phyloP scores from a whole-genome alignment of 176 grass and related monocot genomes.

The Musa troglodytarum region DNA sequence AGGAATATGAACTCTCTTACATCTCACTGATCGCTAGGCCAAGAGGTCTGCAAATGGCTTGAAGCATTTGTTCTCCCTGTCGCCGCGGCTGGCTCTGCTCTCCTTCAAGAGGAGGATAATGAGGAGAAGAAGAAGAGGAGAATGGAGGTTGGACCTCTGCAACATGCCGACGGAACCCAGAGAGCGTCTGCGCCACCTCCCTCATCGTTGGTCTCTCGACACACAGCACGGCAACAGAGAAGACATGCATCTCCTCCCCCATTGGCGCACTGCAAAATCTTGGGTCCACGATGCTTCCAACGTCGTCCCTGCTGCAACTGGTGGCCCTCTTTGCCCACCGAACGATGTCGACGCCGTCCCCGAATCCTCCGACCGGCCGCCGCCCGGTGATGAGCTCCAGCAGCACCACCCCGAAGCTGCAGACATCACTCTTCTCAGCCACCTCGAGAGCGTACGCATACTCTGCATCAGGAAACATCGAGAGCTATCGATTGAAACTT shows the following conservation, averaged over 20 bases:
- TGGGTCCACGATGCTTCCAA: slow-evolving; percentile 34
- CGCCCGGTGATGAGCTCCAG: slow-evolving; percentile 69
- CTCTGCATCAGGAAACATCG: slow-evolving; percentile 30
- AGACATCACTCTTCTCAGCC: slow-evolving; percentile 89
- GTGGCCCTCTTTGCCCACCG: slow-evolving; percentile 68
- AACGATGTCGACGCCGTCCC: slow-evolving; percentile 88
- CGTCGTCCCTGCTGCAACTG: slow-evolving; percentile 34
- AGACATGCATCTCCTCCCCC: slow-evolving; percentile 72
- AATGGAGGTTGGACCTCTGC: slow-evolving; percentile 31
- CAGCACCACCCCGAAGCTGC: slow-evolving; percentile 80
- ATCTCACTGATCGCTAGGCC: slow-evolving; percentile 19
- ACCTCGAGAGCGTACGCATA: slow-evolving; percentile 76
- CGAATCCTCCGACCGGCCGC: slow-evolving; percentile 70
- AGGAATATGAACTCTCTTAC: background rate
- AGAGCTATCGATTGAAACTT: no score
- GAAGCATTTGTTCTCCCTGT: slow-evolving; percentile 47
- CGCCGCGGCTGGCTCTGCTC: background rate
- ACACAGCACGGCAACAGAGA: slow-evolving; percentile 78
- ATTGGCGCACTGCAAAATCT: slow-evolving; percentile 31
- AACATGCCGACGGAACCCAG: slow-evolving; percentile 14
- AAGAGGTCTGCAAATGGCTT: slow-evolving; percentile 80
- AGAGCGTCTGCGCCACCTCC: slow-evolving; percentile 88
- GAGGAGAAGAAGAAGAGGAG: background rate
- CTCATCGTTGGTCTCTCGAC: slow-evolving; percentile 79
- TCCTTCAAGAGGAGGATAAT: background rate